phyloP scores from a whole-genome alignment of 257 asterid genomes.

The Primulina tabacum region DNA sequence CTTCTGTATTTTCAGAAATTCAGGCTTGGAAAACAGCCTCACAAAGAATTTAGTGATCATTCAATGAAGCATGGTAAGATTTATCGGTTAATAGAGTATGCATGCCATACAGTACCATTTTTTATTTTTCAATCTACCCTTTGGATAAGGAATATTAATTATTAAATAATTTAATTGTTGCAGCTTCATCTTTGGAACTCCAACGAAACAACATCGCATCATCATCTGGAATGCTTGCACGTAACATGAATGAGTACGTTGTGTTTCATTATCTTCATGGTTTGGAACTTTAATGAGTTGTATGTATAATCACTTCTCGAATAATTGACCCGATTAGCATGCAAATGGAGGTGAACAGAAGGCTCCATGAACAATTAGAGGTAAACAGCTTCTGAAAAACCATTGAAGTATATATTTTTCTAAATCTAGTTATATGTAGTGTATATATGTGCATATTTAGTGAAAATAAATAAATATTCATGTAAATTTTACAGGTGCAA shows the following conservation, averaged over 20 bases:
- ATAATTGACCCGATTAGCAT: conserved; percentile 71
- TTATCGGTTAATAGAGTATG: conserved; percentile 9
- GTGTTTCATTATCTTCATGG: background rate
- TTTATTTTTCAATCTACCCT: background rate
- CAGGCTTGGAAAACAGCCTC: conserved; percentile 98
- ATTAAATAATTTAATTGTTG: conserved; percentile 5
- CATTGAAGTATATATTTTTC: background rate
- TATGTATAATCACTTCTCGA: conserved; percentile 27
- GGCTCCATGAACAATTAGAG: conserved; percentile 96
- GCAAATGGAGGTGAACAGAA: conserved; percentile 98
- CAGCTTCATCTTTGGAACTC: conserved; percentile 82
- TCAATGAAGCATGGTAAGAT: conserved; percentile 82
- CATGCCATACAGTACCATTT: background rate
- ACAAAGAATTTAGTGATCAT: conserved; percentile 94
- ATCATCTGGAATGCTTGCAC: conserved; percentile 82
- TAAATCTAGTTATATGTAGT: too few species aligned
- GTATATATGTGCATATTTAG: too few species aligned
- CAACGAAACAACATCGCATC: conserved; percentile 66
- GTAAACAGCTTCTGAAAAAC: conserved; percentile 29
- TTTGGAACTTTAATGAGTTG: conserved; percentile 27
- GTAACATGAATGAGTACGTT: conserved; percentile 91
- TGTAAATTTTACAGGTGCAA: conserved; percentile 54
- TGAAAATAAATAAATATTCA: too few species aligned
- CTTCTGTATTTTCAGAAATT: conserved; percentile 56
- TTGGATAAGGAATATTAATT: background rate